Evolutionary conservation across 306 rosid genomes (phyloP).

Genomic region (Astragalus glycyphyllos): DNA sequence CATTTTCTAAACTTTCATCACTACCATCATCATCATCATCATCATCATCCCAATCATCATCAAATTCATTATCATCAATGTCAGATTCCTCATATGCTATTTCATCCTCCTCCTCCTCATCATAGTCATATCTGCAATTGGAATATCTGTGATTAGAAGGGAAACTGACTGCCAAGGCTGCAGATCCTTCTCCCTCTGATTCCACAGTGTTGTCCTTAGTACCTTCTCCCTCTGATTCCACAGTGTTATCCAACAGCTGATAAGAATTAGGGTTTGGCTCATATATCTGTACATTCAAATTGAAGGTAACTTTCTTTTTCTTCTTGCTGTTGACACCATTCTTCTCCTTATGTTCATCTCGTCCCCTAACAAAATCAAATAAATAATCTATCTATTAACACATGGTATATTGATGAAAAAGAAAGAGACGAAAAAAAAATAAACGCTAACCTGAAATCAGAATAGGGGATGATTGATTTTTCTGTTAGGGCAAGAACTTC

Average conservation of each 20-base stretch:
- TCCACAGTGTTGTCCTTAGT: slow-evolving; percentile 35
- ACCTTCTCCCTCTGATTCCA: slow-evolving; percentile 62
- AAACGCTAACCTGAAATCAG: slow-evolving; percentile 55
- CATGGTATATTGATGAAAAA: neutral
- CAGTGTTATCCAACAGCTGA: slow-evolving; percentile 52
- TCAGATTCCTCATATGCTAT: slow-evolving; percentile 39
- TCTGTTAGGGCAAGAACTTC: slow-evolving; percentile 51
- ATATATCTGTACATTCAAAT: slow-evolving; percentile 77
- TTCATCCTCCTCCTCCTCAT: slow-evolving; percentile 74
- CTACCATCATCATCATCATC: slow-evolving; percentile 16
- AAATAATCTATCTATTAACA: slow-evolving; percentile 32
- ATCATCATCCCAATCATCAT: slow-evolving; percentile 36
- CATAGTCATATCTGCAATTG: slow-evolving; percentile 59
- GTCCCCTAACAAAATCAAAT: slow-evolving; percentile 52
- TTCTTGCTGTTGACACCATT: slow-evolving; percentile 49
- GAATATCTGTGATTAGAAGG: slow-evolving; percentile 79
- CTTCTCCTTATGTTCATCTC: slow-evolving; percentile 65
- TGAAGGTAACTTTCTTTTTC: slow-evolving; percentile 94
- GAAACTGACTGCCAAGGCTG: slow-evolving; percentile 41
- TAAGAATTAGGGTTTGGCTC: slow-evolving; percentile 70
- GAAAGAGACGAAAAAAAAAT: slow-evolving; percentile 1
- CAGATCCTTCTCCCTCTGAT: slow-evolving; percentile 40
- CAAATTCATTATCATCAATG: slow-evolving; percentile 50
- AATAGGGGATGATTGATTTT: slow-evolving; percentile 43
- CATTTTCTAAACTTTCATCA: slow-evolving; percentile 38